Evolutionary conservation across 2,329 filamentous ascomycete genomes (phyloP).

Genomic region (Colletotrichum spaethianum): DNA sequence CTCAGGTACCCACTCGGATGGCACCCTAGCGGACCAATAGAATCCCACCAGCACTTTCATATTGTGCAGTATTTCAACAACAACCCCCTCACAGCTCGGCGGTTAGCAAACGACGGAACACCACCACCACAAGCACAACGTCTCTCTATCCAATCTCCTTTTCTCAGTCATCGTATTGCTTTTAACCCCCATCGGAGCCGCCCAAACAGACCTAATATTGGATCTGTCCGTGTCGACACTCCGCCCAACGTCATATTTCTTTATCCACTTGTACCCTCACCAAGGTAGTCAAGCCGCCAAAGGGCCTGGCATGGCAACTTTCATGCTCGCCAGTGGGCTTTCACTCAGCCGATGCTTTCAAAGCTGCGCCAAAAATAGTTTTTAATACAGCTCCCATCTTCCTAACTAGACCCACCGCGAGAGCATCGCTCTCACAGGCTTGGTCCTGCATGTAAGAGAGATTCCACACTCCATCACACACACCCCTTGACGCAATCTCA

Average conservation of each 20-base stretch:
- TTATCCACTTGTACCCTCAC: neutral
- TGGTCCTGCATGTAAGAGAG: neutral
- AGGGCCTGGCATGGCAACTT: neutral
- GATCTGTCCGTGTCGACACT: neutral
- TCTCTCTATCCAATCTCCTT: neutral
- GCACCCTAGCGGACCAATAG: neutral
- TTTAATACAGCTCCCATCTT: neutral
- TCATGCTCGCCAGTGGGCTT: neutral
- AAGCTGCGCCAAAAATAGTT: constrained; percentile 11
- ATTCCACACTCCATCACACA: constrained; percentile 11
- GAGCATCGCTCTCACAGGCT: neutral
- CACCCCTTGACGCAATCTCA: constrained; percentile 5
- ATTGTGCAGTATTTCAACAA: neutral
- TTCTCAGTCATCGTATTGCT: neutral
- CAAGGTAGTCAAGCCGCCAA: neutral
- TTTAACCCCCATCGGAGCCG: neutral
- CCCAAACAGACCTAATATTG: neutral
- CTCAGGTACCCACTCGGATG: neutral
- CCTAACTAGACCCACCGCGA: constrained; percentile 2
- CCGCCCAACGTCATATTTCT: neutral
- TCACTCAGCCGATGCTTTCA: neutral
- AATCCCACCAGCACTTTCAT: neutral
- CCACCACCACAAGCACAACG: neutral
- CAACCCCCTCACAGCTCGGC: neutral
- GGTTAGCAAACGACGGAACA: constrained; percentile 3